These are phyloP conservation scores for Conidiobolus incongruus DNA, from an alignment of 371 early-diverging fungal species.

Conservation along the genomic window DNA sequence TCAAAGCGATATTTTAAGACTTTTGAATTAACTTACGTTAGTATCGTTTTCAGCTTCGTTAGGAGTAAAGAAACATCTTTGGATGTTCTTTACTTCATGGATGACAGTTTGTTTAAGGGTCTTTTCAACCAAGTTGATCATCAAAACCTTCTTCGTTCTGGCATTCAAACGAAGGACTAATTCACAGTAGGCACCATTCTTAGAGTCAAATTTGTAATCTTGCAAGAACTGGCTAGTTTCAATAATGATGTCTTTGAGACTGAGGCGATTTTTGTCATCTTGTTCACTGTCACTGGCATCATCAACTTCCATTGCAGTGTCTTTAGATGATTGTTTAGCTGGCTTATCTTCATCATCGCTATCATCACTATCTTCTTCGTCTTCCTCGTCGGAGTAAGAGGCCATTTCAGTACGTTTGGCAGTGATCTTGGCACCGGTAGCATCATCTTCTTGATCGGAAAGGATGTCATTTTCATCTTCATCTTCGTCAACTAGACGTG, in stretches of 20 bases:
- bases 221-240: slow-evolving; percentile 23
- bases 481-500: slow-evolving; percentile 5
- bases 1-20: slow-evolving; percentile 9
- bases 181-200: slow-evolving; percentile 53
- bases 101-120: slow-evolving; percentile 42
- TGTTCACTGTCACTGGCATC: slow-evolving; percentile 16
- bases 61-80: slow-evolving; percentile 44
- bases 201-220: slow-evolving; percentile 41
- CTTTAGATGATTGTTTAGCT: slow-evolving; percentile 10
- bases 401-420: slow-evolving; percentile 36
- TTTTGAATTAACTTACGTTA: slow-evolving; percentile 11
- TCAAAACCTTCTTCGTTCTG: slow-evolving; percentile 74
- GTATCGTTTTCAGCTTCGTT: slow-evolving; percentile 59
- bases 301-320: slow-evolving; percentile 11
- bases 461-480: slow-evolving; percentile 27
- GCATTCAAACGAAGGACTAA: slow-evolving; percentile 61
- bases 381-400: slow-evolving; percentile 54
- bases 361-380: slow-evolving; percentile 25
- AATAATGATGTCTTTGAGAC: slow-evolving; percentile 22
- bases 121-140: slow-evolving; percentile 69
- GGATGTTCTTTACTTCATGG: slow-evolving; percentile 69
- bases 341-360: slow-evolving; percentile 27
- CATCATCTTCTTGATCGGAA: slow-evolving; percentile 49
- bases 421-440: slow-evolving; percentile 27
- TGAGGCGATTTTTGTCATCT: slow-evolving; percentile 13